Percentiles rank a stretch among this genome's conserved stretches.
These are phyloP conservation scores for Hymenoscyphus fructigenus DNA, from an alignment of 2,329 filamentous ascomycete genomes.

Conservation along the genomic window DNA sequence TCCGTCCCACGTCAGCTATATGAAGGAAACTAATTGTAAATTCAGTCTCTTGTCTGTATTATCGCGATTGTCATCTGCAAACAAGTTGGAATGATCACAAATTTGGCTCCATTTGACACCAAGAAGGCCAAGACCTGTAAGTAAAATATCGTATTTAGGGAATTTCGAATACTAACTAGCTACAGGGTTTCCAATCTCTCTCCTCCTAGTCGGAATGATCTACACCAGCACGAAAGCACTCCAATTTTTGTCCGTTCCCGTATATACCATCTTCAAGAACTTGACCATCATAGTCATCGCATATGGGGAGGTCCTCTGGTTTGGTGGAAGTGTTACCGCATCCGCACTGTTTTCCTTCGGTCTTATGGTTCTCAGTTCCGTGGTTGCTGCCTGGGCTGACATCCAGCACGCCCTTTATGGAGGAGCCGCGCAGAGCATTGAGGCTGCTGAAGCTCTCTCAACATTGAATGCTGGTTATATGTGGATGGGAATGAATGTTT, in stretches of 20 bases:
- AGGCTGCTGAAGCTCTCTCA: constrained; percentile 73
- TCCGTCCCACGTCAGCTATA: constrained; percentile 7
- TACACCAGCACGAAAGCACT: constrained; percentile 96
- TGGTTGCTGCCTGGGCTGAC: constrained; percentile 96
- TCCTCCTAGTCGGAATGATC: constrained; percentile 98
- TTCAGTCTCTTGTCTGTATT: constrained; percentile 85
- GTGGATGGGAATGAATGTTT: constrained; percentile 97
- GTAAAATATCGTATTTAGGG: constrained; percentile 32
- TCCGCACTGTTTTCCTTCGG: constrained; percentile 91
- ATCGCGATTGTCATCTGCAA: constrained; percentile 81
- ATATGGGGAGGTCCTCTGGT: constrained; percentile 98
- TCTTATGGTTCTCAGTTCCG: constrained; percentile 91
- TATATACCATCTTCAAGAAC: constrained; percentile 99
- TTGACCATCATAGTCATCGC: constrained; percentile 98
- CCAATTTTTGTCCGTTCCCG: constrained; percentile 93
- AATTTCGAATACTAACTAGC: constrained; percentile 13
- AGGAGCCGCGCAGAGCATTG: constrained; percentile 38
- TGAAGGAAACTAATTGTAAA: constrained; percentile 18
- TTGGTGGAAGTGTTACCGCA: constrained; percentile 85
- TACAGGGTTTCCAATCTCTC: constrained; percentile 90
- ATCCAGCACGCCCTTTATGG: constrained; percentile 77
- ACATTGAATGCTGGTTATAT: constrained; percentile 93
- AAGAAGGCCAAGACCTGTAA: constrained; percentile 92
- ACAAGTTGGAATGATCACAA: constrained; percentile 76
- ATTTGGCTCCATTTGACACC: constrained; percentile 75